Evolutionary conservation across 2,329 filamentous ascomycete species (phyloP), one percentile per base, ranked within the genome.

Genomic region (Bisporella sp.): DNA sequence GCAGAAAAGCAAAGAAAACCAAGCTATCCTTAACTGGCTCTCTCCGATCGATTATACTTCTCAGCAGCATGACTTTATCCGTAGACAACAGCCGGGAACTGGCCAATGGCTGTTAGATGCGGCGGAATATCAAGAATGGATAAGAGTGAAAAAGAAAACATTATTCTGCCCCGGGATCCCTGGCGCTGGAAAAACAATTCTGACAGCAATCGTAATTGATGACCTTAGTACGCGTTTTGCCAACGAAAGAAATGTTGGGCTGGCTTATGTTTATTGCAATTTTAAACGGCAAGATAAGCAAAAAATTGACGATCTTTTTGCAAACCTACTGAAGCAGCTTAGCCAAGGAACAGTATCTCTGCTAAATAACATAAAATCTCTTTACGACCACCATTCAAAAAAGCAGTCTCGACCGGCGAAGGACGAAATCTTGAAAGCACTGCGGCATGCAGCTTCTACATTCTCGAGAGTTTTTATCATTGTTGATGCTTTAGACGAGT

Each of bases 231-330:
- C 35, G 9, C 35, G 35, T 13, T 39, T 39, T 13, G 9, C 9
- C 35, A 39, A 39, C 13, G 35, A 39, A 13, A 3, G 21, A 21
- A 11, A 9, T 39, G 3, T 39, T 39, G 35, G 35, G 13, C 9
- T 39, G 9, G 35, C 35, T 11, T 39, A 39, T 3, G 3, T 39
- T 13, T 11, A 41, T 60, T 69, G 35, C 3, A 39, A 39, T 39
- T 39, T 21, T 21, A 21, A 21, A 21, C 21, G 21, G 21, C 21
- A 21, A 21, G 21, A 21, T 21, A 3, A 21, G 21, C 21, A 21
- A 21, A 21, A 21, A 21, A 21, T 21, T 21, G 21, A 21, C 21
- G 21, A 21, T 21, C 21, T 21, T 21, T 21, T 21, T 21, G 21
- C 21, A 21, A 21, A 21, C 21, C 21, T 21, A 3, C 3, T 21